phyloP scores from a whole-genome alignment of 2,329 filamentous ascomycete genomes.

The Fusarium coicis region DNA sequence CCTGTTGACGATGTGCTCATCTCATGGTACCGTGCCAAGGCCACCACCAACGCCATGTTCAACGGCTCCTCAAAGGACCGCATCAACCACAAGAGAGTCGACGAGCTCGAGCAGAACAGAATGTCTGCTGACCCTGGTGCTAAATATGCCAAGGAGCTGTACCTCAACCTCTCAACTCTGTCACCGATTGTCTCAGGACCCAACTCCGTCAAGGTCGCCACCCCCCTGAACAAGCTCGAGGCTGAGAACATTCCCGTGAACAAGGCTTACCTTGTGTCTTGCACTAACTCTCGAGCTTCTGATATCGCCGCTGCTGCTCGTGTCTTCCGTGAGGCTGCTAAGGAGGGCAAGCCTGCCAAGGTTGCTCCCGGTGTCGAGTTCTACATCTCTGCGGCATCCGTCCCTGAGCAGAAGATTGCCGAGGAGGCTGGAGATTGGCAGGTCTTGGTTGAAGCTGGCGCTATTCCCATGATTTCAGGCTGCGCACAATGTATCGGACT shows the following conservation, averaged over 20 bases:
- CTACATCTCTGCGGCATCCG: constrained; percentile 89
- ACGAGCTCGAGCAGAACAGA: constrained; percentile 75
- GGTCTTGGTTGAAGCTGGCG: constrained; percentile 81
- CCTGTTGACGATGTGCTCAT: constrained; percentile 80
- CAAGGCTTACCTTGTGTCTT: constrained; percentile 88
- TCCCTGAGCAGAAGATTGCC: constrained; percentile 78
- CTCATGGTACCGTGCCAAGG: constrained; percentile 80
- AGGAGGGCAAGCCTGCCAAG: constrained; percentile 72
- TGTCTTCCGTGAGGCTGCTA: constrained; percentile 84
- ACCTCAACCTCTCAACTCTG: constrained; percentile 83
- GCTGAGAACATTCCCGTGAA: constrained; percentile 79
- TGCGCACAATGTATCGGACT: constrained; percentile 91
- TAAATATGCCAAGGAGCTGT: constrained; percentile 83
- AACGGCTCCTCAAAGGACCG: constrained; percentile 61
- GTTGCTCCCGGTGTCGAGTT: constrained; percentile 82
- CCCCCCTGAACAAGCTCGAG: constrained; percentile 78
- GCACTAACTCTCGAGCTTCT: constrained; percentile 85
- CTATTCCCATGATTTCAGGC: constrained; percentile 71
- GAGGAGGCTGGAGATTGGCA: constrained; percentile 91
- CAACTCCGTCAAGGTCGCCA: constrained; percentile 90
- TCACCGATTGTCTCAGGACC: constrained; percentile 88
- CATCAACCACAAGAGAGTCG: constrained; percentile 78
- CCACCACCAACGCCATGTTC: constrained; percentile 75
- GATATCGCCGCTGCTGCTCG: constrained; percentile 82
- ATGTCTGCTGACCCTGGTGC: constrained; percentile 80